These are phyloP conservation scores for Hyphopichia khmerensis DNA, from an alignment of 1,139 yeast genomes.

Conservation along the genomic window DNA sequence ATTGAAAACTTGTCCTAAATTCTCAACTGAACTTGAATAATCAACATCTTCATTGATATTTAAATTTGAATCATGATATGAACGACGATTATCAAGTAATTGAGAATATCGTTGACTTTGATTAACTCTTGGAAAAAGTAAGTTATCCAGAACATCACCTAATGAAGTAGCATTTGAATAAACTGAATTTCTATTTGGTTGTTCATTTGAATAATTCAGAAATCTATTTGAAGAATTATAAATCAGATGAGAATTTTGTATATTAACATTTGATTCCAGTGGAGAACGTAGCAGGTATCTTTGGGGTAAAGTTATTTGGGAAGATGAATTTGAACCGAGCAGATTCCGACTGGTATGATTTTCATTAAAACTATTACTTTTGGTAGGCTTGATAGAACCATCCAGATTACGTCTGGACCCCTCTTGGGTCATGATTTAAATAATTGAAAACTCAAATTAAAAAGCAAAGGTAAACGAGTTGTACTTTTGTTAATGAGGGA, in stretches of 20 bases:
- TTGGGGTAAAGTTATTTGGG: no score
- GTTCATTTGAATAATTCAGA: not conserved
- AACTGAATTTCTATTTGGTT: not conserved
- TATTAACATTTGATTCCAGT: no score
- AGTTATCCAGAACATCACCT: conserved; percentile 1
- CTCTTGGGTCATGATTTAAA: not conserved
- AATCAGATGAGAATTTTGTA: no score
- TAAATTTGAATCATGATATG: not conserved
- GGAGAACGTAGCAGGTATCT: no score
- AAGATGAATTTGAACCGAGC: no score
- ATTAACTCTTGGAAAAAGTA: not conserved
- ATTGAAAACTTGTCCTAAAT: conserved; percentile 3
- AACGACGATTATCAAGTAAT: not conserved
- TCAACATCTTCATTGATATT: conserved; percentile 2
- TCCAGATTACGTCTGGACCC: conserved; percentile 2
- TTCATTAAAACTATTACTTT: not conserved
- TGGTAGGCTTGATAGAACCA: not conserved
- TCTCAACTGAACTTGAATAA: not conserved
- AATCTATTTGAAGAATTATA: not conserved
- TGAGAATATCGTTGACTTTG: not conserved
- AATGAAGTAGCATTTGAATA: conserved; percentile 4
- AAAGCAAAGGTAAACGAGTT: not conserved
- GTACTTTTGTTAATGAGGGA: no score
- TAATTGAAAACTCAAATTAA: not conserved
- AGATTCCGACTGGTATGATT: not conserved